Conservation (phyloP, 352 stramenopile genomes). For the Globisporangium carolinianum region DNA sequence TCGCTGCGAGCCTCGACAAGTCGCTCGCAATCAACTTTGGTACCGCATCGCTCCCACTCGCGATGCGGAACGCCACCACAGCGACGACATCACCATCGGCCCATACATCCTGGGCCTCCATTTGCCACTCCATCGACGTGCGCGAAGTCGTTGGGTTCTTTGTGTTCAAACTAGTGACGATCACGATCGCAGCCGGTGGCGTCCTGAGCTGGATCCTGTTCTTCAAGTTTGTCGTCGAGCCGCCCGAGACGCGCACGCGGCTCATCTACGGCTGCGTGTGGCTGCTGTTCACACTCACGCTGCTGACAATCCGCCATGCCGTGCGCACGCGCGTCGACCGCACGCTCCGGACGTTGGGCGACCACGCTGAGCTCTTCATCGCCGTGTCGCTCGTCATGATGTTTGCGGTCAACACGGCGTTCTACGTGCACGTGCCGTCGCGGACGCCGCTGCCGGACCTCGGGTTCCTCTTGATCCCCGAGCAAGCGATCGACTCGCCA, state of each 20-base stretch:
- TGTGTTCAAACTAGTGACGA: conserved; percentile 33
- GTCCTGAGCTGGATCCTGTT: conserved; percentile 56
- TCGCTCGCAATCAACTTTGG: conserved; percentile 16
- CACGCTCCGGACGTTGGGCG: conserved; percentile 31
- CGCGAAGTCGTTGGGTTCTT: conserved; percentile 37
- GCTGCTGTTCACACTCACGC: conserved; percentile 34
- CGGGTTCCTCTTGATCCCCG: conserved; percentile 69
- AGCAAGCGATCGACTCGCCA: conserved; percentile 43
- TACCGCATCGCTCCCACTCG: conserved; percentile 9
- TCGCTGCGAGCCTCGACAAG: conserved; percentile 25
- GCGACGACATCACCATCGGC: conserved; percentile 3
- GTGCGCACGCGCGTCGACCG: conserved; percentile 34
- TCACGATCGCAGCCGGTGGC: conserved; percentile 31
- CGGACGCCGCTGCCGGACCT: conserved; percentile 52
- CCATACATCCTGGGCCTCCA: conserved; percentile 17
- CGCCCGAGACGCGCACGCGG: conserved; percentile 32
- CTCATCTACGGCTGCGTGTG: conserved; percentile 46
- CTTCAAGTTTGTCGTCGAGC: conserved; percentile 61
- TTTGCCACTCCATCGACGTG: conserved; percentile 24
- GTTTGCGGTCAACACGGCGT: conserved; percentile 65
- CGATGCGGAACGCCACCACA: conserved; percentile 1
- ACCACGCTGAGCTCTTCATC: conserved; percentile 68
- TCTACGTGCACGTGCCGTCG: conserved; percentile 61
- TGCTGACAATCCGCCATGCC: conserved; percentile 40
- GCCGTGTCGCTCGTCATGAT: conserved; percentile 57